Conservation (phyloP, 2,329 filamentous ascomycete genomes). For the Pyricularia sp. region DNA sequence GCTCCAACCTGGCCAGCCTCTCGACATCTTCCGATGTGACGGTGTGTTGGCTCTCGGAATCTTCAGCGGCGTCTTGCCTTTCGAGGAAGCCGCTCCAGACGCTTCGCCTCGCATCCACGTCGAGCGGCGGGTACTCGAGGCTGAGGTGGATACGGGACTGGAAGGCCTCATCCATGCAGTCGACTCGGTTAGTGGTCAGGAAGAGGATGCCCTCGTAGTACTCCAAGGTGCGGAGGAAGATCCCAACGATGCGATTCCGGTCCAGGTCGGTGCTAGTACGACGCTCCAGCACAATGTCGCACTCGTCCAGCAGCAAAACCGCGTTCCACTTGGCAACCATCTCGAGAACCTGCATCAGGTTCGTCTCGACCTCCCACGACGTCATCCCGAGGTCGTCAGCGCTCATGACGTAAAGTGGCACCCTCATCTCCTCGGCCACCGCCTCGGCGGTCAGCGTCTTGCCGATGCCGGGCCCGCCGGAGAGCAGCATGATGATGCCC, state of each 20-base stretch:
- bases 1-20: slow-evolving; percentile 9
- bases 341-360: slow-evolving; percentile 15
- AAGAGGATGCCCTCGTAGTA: slow-evolving; percentile 6
- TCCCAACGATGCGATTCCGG: slow-evolving; percentile 17
- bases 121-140: slow-evolving; percentile 3
- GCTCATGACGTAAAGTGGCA: slow-evolving; percentile 19
- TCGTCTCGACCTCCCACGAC: slow-evolving; percentile 14
- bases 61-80: not conserved
- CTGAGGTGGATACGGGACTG: slow-evolving; percentile 3
- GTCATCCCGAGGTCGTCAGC: slow-evolving; percentile 16
- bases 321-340: slow-evolving; percentile 14
- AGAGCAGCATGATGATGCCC: slow-evolving; percentile 30
- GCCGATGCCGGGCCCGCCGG: slow-evolving; percentile 34
- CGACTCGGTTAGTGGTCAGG: slow-evolving; percentile 5
- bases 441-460: slow-evolving; percentile 32
- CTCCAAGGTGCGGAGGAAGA: slow-evolving; percentile 4
- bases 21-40: slow-evolving; percentile 8
- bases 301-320: slow-evolving; percentile 14
- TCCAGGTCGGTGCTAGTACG: slow-evolving; percentile 11
- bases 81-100: slow-evolving; percentile 1
- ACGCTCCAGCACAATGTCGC: slow-evolving; percentile 13
- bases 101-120: not conserved
- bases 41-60: not conserved
- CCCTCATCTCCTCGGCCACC: slow-evolving; percentile 16
- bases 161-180: slow-evolving; percentile 6